Evolutionary conservation across 345 rosid genomes (phyloP), one percentile per base, ranked within the genome.

Genomic region (Eucalyptus tenuipes): DNA sequence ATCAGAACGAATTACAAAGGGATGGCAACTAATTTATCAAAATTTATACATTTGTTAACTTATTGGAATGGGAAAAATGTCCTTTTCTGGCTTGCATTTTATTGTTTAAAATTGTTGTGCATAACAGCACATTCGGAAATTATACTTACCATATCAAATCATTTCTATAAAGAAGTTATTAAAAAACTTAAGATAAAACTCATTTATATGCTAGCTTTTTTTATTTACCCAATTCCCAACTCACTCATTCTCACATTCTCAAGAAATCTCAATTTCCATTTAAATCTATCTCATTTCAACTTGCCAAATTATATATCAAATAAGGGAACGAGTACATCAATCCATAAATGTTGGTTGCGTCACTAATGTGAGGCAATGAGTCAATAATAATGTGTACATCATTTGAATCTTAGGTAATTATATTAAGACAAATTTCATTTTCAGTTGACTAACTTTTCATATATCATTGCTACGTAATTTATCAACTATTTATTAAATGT

Each of bases 301-400:
- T 50, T 50, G 0, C 55, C 4, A 50, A 50, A 50, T 50, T 50
- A 50, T 50, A 17, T 52, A 52, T 52, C 55, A 52, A 52, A 52
- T 52, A 52, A 52, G 9, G 2, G 0, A 52, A 52, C 18, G 18
- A n/a, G n/a, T n/a, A n/a, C n/a, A n/a, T n/a, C 55, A 17, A 50
- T 9, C 9, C 22, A 50, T 50, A 17, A 50, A 50, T 50, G 8
- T 50, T 50, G 4, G 2, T 50, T 50, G 1, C 0, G 0, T 50
- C 2, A 50, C 53, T 50, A 50, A 50, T 17, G 22, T 50, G 0
- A 0, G 6, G 8, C 7, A 1, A 1, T 4, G 8, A 50, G 22
- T 50, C 53, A 50, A 50, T 50, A 50, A 0, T 50, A 50, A 50
- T 50, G 8, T 16, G 4, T 1, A 50, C 1, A 50, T 50, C 4